Evolutionary conservation across 1,139 yeast genomes (phyloP), one percentile per base, ranked within the genome.

Genomic region (Taphrina communis): DNA sequence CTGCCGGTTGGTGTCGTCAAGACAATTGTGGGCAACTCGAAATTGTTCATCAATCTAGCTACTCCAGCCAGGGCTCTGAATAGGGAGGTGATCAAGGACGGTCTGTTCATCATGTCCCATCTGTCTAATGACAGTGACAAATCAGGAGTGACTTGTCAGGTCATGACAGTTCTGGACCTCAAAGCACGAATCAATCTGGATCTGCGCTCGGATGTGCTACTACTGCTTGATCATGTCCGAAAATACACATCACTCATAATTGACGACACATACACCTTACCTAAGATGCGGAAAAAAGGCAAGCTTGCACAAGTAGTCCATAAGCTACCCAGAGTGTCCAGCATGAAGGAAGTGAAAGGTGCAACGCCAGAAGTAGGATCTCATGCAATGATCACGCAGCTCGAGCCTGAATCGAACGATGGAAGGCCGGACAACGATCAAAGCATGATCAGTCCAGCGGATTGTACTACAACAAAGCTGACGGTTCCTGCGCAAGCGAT

Each of bases 201-300:
- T n/a, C 9, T 41, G 35, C 17, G 38, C 46, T n/a, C 38, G 21
- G 48, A 39, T 46, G 53, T 58, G 31, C 19, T n/a, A 17, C 9
- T 12, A 7, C 11, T 58, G 9, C 42, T 58, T 7, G 21, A 25
- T 31, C 25, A 25, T 36, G 41, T 58, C 5, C 19, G 53, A 21
- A 12, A 12, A 9, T 6, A 9, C 7, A n/a, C 36, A 12, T n/a
- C 7, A 6, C 42, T 44, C 19, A 39, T 6, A 1, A 12, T 58
- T 12, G 25, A 41, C 6, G 11, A 25, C 14, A 58, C 42, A 25
- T 58, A 31, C n/a, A 58, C 52, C 8, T 44, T 58, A 21, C 62
- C 62, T 6, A 58, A 25, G 41, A 58, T 58, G 62, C 9, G 52
- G 12, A 58, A 44, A 42, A 58, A 58, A 46, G 62, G 62, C 14